phyloP scores from a whole-genome alignment of 768 basidiomycete species.

The Mycena polygramma region DNA sequence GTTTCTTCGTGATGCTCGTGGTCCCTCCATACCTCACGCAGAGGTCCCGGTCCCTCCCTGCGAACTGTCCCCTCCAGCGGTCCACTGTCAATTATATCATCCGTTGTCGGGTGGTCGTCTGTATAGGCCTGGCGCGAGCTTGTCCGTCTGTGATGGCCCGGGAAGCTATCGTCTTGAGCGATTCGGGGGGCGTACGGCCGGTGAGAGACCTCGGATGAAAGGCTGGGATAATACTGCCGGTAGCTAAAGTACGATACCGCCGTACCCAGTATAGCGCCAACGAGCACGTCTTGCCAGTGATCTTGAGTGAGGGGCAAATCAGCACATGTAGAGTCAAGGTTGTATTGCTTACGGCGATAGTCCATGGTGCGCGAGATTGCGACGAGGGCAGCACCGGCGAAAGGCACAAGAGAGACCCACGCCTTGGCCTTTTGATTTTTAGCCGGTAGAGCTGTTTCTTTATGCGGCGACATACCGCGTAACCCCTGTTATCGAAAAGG shows the following conservation, averaged over 20 bases:
- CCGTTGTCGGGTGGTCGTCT: constrained; percentile 35
- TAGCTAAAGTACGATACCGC: constrained; percentile 81
- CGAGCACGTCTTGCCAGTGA: constrained; percentile 93
- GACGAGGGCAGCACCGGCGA: constrained; percentile 81
- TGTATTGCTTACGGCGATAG: constrained; percentile 74
- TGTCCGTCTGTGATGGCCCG: constrained; percentile 46
- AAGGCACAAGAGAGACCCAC: constrained; percentile 86
- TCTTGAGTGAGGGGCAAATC: constrained; percentile 58
- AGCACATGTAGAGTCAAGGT: constrained; percentile 26
- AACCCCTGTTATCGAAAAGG: constrained; percentile 85
- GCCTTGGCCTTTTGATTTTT: constrained; percentile 70
- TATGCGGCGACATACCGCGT: constrained; percentile 61
- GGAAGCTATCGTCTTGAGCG: constrained; percentile 59
- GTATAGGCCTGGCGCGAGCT: constrained; percentile 24
- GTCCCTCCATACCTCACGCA: constrained; percentile 46
- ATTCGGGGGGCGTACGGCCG: constrained; percentile 81
- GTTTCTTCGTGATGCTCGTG: constrained; percentile 41
- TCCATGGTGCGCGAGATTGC: constrained; percentile 94
- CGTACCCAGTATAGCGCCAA: constrained; percentile 83
- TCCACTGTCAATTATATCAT: constrained; percentile 26
- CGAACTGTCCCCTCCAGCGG: constrained; percentile 51
- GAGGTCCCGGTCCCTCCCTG: constrained; percentile 43
- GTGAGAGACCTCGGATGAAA: constrained; percentile 73
- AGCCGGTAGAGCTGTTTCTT: neutral
- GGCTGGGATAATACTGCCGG: constrained; percentile 86